Evolutionary conservation across 345 rosid genomes (phyloP), one percentile per base, ranked within the genome.

Genomic region (Lepidium aucheri): DNA sequence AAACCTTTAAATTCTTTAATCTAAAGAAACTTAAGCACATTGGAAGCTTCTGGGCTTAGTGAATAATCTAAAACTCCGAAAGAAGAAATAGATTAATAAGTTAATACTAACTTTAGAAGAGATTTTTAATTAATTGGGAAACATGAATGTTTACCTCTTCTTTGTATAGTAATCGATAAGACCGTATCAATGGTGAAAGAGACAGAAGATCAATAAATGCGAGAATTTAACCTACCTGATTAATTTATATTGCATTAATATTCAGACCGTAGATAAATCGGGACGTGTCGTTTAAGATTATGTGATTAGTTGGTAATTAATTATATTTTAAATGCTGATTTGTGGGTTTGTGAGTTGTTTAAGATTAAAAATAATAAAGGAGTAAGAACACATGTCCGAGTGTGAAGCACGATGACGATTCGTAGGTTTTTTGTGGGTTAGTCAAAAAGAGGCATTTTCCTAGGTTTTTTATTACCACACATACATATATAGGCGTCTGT

Each of bases 281-380:
- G 68, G 45, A 74, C 77, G 77, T 73, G 77, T 65, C 77, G 7
- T 65, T 14, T 59, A 28, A 66, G 67, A 58, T 66, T 52, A 73
- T 73, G 51, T 66, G 62, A 73, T 59, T 66, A 66, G 76, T 50
- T 60, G 53, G 66, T 36, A 11, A 17, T 32, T 56, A 72, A 8
- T 58, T 58, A 58, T 65, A 57, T 30, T 28, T 58, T 22, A 49
- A 58, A 51, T 72, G 53, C n/a, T 40, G 58, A 15, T 57, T 67
- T 67, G 68, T 67, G 62, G 73, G 43, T 45, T 53, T 67, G 45
- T 74, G 68, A 74, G 67, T 74, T 59, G 63, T 17, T n/a, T 50
- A 33, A 41, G 56, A 65, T 6, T 73, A 40, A 20, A 20, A 59
- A 67, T 67, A 65, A 74, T 66, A 38, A 45, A 38, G 38, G 44